Evolutionary conservation across 169 alveolate genomes (phyloP), one percentile per base, ranked within the genome.

Genomic region (Besnoitia besnoiti): DNA sequence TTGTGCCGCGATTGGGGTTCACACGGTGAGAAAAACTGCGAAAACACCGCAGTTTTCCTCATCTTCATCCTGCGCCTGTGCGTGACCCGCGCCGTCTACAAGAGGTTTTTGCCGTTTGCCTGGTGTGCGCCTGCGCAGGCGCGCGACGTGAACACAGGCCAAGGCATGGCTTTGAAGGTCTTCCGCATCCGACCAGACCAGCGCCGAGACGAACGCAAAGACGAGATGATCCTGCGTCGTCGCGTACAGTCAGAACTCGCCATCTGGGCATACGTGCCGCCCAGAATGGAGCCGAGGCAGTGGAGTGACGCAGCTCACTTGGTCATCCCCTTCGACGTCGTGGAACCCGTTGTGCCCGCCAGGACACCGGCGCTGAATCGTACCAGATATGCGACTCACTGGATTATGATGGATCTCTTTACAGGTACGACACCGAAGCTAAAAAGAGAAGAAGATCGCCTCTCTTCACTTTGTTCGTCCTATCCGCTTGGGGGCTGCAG

Each of bases 281-380:
- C 33, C 24, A 85, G 76, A 30, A 21, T 87, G 21, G 40, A 44
- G 0, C 85, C 62, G 21, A 16, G 73, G 19, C 51, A 51, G 24
- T 87, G 91, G 91, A 51, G 84, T 24, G 61, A 87, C 4, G 2
- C 61, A n/a, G 14, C 91, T 0, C 91, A 87, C 33, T 24, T 87
- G 44, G 91, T 61, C 42, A 61, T 87, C 37, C 91, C 91, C 55
- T 49, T 87, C 19, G 91, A 87, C 33, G 82, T 87, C 47, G 85
- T 87, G 35, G 85, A 87, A 67, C 82, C 80, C 24, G 37, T 50
- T 10, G 16, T 4, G 27, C 44, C 39, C 3, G 12, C 19, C 80
- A 5, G 50, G 46, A 30, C 91, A 7, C 91, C 91, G 12, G 82
- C 91, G 37, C 21, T 16, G 46, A 59, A 85, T 33, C 50, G 37